Evolutionary conservation across 192 early-diverging fungal genomes (phyloP), one percentile per base, ranked within the genome.

Genomic region (Chytriomyces sp.): DNA sequence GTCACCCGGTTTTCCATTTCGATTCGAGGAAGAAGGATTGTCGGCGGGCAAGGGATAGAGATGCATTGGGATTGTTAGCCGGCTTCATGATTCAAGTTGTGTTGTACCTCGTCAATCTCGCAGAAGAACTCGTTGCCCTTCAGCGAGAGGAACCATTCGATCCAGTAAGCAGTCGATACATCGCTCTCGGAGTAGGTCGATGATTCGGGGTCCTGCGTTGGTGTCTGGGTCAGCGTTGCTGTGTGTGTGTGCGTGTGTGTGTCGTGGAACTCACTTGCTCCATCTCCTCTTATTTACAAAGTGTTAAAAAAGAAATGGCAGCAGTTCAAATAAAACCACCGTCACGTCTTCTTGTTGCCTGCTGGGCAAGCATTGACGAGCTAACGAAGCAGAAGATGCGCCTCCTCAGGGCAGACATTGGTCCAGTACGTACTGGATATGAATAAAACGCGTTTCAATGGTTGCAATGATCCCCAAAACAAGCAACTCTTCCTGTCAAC

Each of bases 101-200:
- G 16, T 13, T 13, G 53, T 57, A 61, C 72, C 78, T 95, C 94
- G 80, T 99, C 98, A n/a, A 99, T 93, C 62, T 96, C 94, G 84
- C 95, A 98, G 87, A 96, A 98, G 80, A 96, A 95, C 81, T 99
- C 98, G 80, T 98, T 96, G 61, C 97, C 98, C 72, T 94, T 94
- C 45, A 91, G 90, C 28, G 87, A 87, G 75, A 92, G 89, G 79
- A 98, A 99, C 94, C 94, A 95, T 81, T 98, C 96, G 60, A 96
- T 90, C 96, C 96, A 98, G 85, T 94, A 73, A 0, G 57, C 60
- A 1, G 61, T 63, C 13, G 60, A 46, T 3, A 63, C 86, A 81
- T 84, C 86, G 85, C 85, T 86, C 82, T 76, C 63, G 75, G 26
- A 43, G 61, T 61, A 73, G n/a, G 18, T 45, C 6, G 61, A 73